Conservation (phyloP, 116 monocot genomes). For the Phalaenopsis hybrid region DNA sequence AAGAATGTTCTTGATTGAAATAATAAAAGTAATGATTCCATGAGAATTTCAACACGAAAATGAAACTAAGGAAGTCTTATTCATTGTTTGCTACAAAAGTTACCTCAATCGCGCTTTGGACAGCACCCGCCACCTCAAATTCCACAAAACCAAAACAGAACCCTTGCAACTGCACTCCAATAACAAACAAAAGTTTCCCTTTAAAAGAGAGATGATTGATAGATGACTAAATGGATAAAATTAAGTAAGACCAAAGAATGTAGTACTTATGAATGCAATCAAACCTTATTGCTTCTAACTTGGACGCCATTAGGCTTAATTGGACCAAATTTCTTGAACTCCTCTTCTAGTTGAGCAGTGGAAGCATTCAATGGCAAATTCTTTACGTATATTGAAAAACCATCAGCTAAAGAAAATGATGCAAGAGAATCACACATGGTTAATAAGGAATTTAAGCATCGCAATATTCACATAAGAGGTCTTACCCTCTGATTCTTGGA, state of each 20-base stretch:
- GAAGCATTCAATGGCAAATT: slow-evolving; percentile 71
- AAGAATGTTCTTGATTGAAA: neutral
- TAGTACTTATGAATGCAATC: neutral
- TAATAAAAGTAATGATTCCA: neutral
- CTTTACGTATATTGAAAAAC: slow-evolving; percentile 74
- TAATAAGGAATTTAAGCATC: neutral
- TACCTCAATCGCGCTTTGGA: slow-evolving; percentile 90
- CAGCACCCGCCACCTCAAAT: slow-evolving; percentile 70
- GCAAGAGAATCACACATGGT: neutral
- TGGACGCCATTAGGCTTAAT: slow-evolving; percentile 76
- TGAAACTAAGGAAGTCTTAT: neutral
- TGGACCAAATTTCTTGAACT: slow-evolving; percentile 82
- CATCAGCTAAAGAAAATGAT: slow-evolving; percentile 45
- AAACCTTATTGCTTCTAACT: slow-evolving; percentile 96
- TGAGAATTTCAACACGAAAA: neutral
- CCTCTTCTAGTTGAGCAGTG: slow-evolving; percentile 64
- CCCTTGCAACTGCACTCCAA: slow-evolving; percentile 58
- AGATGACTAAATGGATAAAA: neutral
- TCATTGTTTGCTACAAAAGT: neutral
- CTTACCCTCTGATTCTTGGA: slow-evolving; percentile 62
- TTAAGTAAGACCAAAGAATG: neutral
- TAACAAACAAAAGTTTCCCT: neutral
- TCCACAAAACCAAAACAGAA: slow-evolving; percentile 98
- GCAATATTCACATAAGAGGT: neutral
- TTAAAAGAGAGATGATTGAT: neutral